Percentiles rank a stretch among this genome's conserved stretches.
These are phyloP conservation scores for Floccularia luteovirens DNA, from an alignment of 768 basidiomycete species.

Conservation along the genomic window DNA sequence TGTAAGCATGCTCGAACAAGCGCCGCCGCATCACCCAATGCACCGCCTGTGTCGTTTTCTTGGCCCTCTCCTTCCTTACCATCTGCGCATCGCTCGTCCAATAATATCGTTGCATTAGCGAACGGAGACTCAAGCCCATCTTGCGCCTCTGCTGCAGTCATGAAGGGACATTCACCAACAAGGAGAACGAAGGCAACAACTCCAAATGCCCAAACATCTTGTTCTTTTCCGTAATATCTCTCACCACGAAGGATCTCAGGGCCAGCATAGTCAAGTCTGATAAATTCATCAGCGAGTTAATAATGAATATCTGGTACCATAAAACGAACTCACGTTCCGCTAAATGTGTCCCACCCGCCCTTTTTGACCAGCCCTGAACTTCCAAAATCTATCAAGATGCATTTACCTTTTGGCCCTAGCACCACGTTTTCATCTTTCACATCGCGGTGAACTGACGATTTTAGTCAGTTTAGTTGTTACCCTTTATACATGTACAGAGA, in stretches of 20 bases:
- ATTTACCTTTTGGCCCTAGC: constrained; percentile 70
- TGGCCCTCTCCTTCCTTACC: constrained; percentile 66
- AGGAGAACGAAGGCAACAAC: constrained; percentile 95
- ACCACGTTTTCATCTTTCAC: constrained; percentile 98
- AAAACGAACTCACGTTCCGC: constrained; percentile 69
- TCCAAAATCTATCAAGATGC: constrained; percentile 95
- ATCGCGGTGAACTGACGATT: constrained; percentile 77
- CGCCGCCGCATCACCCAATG: constrained; percentile 76
- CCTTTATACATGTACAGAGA: background rate
- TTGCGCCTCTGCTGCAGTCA: constrained; percentile 86
- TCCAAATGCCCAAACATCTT: constrained; percentile 98
- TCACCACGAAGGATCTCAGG: constrained; percentile 96
- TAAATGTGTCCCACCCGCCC: constrained; percentile 86
- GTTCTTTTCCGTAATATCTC: constrained; percentile 91
- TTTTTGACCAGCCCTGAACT: constrained; percentile 83
- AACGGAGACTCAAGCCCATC: constrained; percentile 74
- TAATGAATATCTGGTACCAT: constrained; percentile 3
- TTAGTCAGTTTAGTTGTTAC: constrained; percentile 5
- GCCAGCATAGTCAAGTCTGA: constrained; percentile 86
- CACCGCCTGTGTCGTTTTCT: constrained; percentile 78
- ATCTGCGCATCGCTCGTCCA: constrained; percentile 77
- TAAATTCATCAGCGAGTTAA: constrained; percentile 6
- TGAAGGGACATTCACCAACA: constrained; percentile 87
- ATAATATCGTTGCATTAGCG: constrained; percentile 63
- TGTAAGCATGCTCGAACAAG: constrained; percentile 81